Conservation (phyloP, 495 filamentous ascomycete genomes). For the Penicillium pulvis region DNA sequence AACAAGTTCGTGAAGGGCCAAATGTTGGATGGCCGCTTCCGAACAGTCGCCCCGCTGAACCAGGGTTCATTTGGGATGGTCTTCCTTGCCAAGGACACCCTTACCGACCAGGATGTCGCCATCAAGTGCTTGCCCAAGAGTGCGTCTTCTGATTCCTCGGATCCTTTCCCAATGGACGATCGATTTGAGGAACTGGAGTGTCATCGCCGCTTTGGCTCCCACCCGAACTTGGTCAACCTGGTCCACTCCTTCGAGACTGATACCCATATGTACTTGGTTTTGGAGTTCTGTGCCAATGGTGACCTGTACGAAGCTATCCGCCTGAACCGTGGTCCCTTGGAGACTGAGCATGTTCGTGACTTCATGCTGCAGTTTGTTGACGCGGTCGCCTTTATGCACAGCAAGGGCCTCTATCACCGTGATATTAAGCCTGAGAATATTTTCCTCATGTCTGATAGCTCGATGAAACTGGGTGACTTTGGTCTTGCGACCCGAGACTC, state of each 20-base stretch:
- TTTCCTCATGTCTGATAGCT: slow-evolving; percentile 81
- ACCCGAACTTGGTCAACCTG: slow-evolving; percentile 93
- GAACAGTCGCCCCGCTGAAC: slow-evolving; percentile 90
- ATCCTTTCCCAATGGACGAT: slow-evolving; percentile 69
- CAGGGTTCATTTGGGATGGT: slow-evolving; percentile 99
- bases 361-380: slow-evolving; percentile 95
- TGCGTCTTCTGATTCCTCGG: slow-evolving; percentile 54
- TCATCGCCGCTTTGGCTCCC: slow-evolving; percentile 74
- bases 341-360: slow-evolving; percentile 93
- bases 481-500: slow-evolving; percentile 83
- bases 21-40: slow-evolving; percentile 81
- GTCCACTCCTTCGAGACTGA: slow-evolving; percentile 90
- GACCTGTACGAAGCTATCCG: slow-evolving; percentile 98
- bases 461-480: slow-evolving; percentile 96
- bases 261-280: slow-evolving; percentile 83
- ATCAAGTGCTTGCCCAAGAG: slow-evolving; percentile 91
- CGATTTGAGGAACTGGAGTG: slow-evolving; percentile 84
- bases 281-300: slow-evolving; percentile 95
- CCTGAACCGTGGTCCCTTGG: slow-evolving; percentile 77
- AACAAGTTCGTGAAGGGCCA: slow-evolving; percentile 71
- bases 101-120: slow-evolving; percentile 77
- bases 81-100: slow-evolving; percentile 81
- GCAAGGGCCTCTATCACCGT: slow-evolving; percentile 89
- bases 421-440: slow-evolving; percentile 99
- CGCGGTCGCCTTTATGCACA: slow-evolving; percentile 88